Base-by-base conservation (phyloP, 1,284 basidiomycete genomes). In the Heterobasidion parviporum region DNA sequence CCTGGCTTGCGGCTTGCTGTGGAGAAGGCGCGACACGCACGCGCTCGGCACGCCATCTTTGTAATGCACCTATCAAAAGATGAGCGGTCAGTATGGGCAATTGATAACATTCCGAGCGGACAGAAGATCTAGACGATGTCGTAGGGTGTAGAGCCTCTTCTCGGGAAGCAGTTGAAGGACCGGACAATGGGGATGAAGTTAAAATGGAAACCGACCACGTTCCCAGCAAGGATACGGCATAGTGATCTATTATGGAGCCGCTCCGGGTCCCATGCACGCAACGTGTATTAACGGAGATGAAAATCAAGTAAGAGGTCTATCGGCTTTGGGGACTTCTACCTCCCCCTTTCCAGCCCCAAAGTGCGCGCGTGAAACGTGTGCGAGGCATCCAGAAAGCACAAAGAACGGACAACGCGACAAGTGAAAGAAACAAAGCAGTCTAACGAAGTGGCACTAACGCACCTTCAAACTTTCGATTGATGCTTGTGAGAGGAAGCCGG, bases 391-490 rank as follows among this genome's bases (percentile, higher is more conserved):
- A 16, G 16, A 32, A 20, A 48, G 34, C 34, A 38, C 7, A 10
- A 51, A 34, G 35, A 26, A 33, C 6, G 1, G 26, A 3, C 26
- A 51, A 16, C 50, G 50, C 50, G 18, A 14, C 7, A 16, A 14
- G 18, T 15, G 14, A 20, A 15, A 7, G 34, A 51, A 15, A 51
- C 8, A 18, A 38, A 51, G 15, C 32, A 38, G 41, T 6, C n/a
- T 15, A 50, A 20, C 7, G 41, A 49, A 1, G 20, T 8, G 32
- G 53, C 3, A 35, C 9, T 44, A 12, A 63, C 67, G 54, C 69
- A 83, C 85, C 81, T 78, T 97, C 94, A 57, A 97, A 86, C 10
- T 85, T 85, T 51, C 85, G 81, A 70, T 99, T 99, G 69, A 98
- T 92, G 62, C 89, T 94, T 15, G 95, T 97, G 57, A 99, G 76